phyloP scores from a whole-genome alignment of 2,329 filamentous ascomycete genomes.

The Pseudogymnoascus sp. region DNA sequence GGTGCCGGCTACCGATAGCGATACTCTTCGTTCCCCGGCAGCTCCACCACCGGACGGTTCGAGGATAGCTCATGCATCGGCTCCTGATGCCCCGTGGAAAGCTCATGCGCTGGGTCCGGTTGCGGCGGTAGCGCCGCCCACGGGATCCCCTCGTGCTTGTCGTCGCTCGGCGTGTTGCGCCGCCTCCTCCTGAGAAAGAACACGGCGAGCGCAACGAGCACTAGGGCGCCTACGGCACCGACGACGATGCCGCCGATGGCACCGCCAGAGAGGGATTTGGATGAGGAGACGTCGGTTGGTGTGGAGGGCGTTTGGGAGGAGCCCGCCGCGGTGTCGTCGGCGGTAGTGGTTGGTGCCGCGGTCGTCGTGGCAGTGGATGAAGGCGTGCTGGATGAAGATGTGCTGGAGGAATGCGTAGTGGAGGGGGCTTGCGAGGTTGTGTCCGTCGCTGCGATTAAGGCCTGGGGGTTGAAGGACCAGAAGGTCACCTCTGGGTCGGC shows the following conservation, averaged over 20 bases:
- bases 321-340: neutral
- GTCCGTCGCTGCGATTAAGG: neutral
- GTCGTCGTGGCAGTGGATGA: neutral
- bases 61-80: neutral
- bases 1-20: neutral
- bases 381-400: neutral
- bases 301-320: neutral
- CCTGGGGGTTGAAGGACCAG: neutral
- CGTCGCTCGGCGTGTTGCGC: neutral
- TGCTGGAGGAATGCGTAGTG: neutral
- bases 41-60: neutral
- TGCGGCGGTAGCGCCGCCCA: neutral
- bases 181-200: constrained; percentile 11
- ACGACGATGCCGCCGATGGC: constrained; percentile 5
- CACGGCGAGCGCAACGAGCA: neutral
- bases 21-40: neutral
- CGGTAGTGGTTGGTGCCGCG: neutral
- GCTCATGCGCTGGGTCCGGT: neutral
- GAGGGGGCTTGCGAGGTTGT: neutral
- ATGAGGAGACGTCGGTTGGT: neutral
- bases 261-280: constrained; percentile 2
- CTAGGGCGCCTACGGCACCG: neutral
- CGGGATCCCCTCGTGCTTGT: neutral
- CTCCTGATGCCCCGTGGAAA: neutral
- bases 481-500: neutral